Evolutionary conservation across 2,329 filamentous ascomycete genomes (phyloP), one percentile per base, ranked within the genome.

Genomic region (Huntiella moniliformis): DNA sequence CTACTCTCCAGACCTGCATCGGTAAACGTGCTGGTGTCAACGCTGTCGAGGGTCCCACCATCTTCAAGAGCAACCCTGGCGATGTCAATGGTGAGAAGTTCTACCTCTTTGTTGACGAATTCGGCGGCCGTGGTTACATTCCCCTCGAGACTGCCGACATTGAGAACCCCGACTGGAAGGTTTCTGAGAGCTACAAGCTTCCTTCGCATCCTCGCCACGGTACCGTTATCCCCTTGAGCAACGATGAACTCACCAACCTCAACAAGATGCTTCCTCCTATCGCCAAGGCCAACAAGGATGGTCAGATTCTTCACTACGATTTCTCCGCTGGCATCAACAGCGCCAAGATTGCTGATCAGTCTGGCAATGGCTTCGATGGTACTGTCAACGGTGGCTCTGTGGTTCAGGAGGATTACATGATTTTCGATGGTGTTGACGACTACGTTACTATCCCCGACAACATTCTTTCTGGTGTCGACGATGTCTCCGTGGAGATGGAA

Each of bases 41-140:
- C 7, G 61, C 60, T 0, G 67, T 72, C 0, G 70, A 73, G 48
- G 70, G 70, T 0, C 70, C 70, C 0, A 70, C 68, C 0, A 56
- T 63, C 0, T 73, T 73, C 60, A 67, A 65, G 50, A 57, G 67
- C 0, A 73, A 73, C 50, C 55, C 64, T 0, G 57, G 56, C 0
- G 70, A 73, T 50, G 60, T 62, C 3, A 60, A 70, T 45, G 69
- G 69, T 6, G 60, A 70, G 12, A 71, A 70, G 54, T 73, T 63
- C 51, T 73, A 71, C 51, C 63, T 73, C 0, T 72, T 73, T 39
- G 66, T 72, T 0, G 69, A 73, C 39, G 70, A 73, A 51, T 73
- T 70, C 46, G 58, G 54, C 2, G 63, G 61, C 3, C 61, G 68
- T 3, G 68, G 68, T 0, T 73, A 73, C 51, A 66, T 73, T 8